Conservation (phyloP, 768 basidiomycete species). For the Mycena sanguinolenta region DNA sequence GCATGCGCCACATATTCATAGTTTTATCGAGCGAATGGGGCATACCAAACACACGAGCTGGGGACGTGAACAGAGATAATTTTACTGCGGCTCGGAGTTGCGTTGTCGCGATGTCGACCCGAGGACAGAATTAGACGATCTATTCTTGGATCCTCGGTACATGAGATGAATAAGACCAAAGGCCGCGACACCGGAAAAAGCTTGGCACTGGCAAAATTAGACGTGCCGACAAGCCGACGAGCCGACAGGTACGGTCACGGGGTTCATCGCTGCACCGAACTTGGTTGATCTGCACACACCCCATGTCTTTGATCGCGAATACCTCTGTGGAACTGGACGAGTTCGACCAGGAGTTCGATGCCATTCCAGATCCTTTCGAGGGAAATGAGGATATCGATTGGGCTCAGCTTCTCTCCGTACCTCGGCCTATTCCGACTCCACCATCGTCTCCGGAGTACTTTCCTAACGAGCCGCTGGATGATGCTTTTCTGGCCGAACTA, state of each 20-base stretch:
- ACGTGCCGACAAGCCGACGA: no score
- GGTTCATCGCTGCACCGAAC: background rate
- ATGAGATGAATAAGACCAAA: no score
- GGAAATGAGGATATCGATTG: constrained; percentile 65
- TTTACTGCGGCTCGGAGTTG: background rate
- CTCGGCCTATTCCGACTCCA: constrained; percentile 42
- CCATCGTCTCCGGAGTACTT: constrained; percentile 37
- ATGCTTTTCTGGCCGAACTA: constrained; percentile 55
- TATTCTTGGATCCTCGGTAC: background rate
- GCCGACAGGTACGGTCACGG: constrained; percentile 12
- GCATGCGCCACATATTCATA: no score
- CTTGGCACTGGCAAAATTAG: no score
- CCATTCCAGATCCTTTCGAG: constrained; percentile 66
- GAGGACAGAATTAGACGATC: background rate
- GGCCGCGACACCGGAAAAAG: no score
- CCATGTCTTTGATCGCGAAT: background rate
- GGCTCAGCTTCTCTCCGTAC: constrained; percentile 50
- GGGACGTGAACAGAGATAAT: background rate
- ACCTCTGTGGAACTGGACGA: constrained; percentile 52
- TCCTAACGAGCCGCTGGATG: constrained; percentile 49
- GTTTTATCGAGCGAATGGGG: constrained; percentile 1
- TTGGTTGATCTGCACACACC: background rate
- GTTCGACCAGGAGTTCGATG: constrained; percentile 72
- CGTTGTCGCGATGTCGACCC: background rate
- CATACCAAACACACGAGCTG: background rate